Percentiles rank a stretch among this genome's conserved stretches.
Evolutionary conservation across 1,284 basidiomycete genomes (phyloP).

Genomic region (Ceratobasidium sp.): DNA sequence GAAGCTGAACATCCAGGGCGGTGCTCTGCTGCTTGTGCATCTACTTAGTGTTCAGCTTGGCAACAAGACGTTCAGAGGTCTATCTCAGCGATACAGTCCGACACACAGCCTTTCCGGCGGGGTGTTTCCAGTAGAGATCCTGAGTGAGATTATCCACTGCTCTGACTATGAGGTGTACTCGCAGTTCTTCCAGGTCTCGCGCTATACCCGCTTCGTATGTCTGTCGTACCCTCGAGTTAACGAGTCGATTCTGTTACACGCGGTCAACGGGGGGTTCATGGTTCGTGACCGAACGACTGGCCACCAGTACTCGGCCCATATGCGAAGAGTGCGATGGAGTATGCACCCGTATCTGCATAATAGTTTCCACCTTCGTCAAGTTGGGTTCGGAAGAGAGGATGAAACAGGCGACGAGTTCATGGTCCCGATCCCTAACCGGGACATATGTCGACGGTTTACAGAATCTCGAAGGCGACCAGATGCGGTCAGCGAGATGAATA

Average conservation of each 20-base stretch:
- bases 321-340: background rate
- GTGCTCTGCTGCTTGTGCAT: conserved; percentile 12
- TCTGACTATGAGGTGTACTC: background rate
- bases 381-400: background rate
- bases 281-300: background rate
- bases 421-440: background rate
- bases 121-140: background rate
- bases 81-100: background rate
- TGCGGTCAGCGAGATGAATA: background rate
- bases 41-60: background rate
- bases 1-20: background rate
- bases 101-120: too few relatives aligned
- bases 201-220: background rate
- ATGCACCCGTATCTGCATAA: background rate
- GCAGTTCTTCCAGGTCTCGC: background rate
- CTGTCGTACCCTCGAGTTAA: background rate
- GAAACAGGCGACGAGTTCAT: background rate
- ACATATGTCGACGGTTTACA: background rate
- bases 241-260: background rate
- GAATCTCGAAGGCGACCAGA: background rate
- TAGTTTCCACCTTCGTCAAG: background rate
- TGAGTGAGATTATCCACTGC: background rate
- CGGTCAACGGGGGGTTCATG: background rate
- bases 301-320: background rate
- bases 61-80: background rate